A percentile compares a stretch with the other conserved stretches of the same genome.
phyloP scores from a whole-genome alignment of 148 eudicot species.

The Persicaria tinctoria region DNA sequence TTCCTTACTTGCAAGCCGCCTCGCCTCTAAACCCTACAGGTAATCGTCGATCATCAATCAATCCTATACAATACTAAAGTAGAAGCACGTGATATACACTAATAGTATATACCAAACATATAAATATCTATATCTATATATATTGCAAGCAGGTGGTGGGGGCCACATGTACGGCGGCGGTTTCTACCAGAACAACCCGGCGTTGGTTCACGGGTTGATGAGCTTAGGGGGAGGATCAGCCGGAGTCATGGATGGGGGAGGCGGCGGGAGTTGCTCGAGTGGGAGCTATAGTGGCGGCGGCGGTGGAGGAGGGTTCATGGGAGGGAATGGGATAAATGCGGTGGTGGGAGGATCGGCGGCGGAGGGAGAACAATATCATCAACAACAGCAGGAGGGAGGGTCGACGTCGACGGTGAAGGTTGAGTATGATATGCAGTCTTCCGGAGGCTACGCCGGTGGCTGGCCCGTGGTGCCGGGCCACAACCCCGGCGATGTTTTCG shows the following conservation, averaged over 20 bases:
- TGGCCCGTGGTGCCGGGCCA: not conserved
- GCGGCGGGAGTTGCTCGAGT: constrained; percentile 42
- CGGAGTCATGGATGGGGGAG: constrained; percentile 33
- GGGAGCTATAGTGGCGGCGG: constrained; percentile 45
- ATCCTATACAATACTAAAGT: no score
- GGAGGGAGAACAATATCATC: not conserved
- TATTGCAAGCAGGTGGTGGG: not conserved
- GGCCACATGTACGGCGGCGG: constrained; percentile 22
- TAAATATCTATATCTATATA: no score
- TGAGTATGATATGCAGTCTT: not conserved
- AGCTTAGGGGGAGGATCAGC: constrained; percentile 38
- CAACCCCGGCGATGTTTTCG: not conserved
- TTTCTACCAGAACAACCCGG: constrained; percentile 49
- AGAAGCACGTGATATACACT: no score
- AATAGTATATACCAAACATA: no score
- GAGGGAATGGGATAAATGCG: not conserved
- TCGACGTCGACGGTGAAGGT: not conserved
- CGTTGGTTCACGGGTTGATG: constrained; percentile 74
- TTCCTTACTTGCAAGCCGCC: not conserved
- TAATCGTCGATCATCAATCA: no score
- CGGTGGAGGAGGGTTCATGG: not conserved
- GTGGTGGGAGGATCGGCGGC: not conserved
- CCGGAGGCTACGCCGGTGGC: constrained; percentile 1
- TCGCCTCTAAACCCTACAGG: not conserved
- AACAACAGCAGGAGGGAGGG: not conserved